Evolutionary conservation across 2,329 filamentous ascomycete genomes (phyloP), one percentile per base, ranked within the genome.

Genomic region (Thelonectria olida): DNA sequence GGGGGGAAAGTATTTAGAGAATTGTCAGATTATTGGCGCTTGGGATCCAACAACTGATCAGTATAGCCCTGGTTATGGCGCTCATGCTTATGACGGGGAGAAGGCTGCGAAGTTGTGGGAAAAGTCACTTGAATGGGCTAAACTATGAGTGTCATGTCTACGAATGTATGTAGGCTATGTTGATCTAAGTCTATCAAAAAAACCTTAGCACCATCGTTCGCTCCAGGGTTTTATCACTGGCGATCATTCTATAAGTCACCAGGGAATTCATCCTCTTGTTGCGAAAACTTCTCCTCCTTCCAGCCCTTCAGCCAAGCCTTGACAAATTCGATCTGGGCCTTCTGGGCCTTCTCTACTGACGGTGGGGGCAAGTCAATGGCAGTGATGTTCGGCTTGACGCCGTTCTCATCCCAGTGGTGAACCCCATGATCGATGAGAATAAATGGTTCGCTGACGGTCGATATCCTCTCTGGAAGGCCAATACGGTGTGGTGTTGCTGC

Each of bases 401-500:
- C 88, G 65, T 90, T 90, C 78, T 90, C 89, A 67, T 92, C 90
- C 90, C 91, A 96, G 73, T 95, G 92, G 75, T 96, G 92, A 19
- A 94, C 91, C 0, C 87, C 91, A n/a, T 85, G 84, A 4, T 83
- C 79, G 45, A 96, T 92, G 45, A 95, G 73, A n/a, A 92, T 82
- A 64, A 90, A 91, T 0, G 92, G 92, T 78, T 93, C 85, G 48
- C 82, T 83, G 0, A 80, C 77, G 0, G 90, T 91, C 44, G 84
- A 90, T 13, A 80, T 76, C 19, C 91, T 81, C 27, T 81, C 77
- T 0, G 82, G 80, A 1, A 88, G 83, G 1, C 81, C 84, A n/a
- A 87, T 84, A 1, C 88, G 89, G 50, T 95, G 88, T 1, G 90
- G 87, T 0, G 89, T 91, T 0, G 90, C 91, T 0, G 88, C 86